Conservation (phyloP, 257 asterid genomes). For the Solanum gracilifrons region DNA sequence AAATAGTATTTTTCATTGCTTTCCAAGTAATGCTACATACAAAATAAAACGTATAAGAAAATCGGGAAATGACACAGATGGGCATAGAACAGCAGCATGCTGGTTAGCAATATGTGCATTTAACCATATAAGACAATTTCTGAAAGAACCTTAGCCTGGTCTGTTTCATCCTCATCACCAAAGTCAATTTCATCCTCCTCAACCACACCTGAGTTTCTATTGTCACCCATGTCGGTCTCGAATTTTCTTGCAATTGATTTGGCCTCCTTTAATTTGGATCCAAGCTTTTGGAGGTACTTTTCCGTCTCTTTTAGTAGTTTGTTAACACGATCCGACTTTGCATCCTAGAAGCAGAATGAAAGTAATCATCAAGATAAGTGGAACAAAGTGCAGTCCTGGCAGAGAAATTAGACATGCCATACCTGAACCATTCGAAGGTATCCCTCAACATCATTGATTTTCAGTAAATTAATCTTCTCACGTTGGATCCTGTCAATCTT, state of each 20-base stretch:
- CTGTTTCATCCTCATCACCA: constrained; percentile 82
- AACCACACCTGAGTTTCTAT: constrained; percentile 23
- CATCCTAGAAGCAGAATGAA: constrained; percentile 54
- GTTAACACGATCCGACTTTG: constrained; percentile 92
- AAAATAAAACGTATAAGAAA: constrained; percentile 6
- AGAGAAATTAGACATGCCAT: background rate
- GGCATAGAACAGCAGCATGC: constrained; percentile 1
- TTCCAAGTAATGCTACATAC: constrained; percentile 93
- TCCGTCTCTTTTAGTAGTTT: constrained; percentile 94
- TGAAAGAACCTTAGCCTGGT: constrained; percentile 83
- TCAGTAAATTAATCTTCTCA: constrained; percentile 88
- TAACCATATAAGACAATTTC: background rate
- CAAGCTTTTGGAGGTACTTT: constrained; percentile 88
- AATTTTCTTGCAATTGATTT: constrained; percentile 64
- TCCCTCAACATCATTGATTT: constrained; percentile 98
- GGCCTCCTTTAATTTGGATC: constrained; percentile 83
- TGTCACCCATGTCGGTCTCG: constrained; percentile 63
- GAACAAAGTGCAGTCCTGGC: background rate
- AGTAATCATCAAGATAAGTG: background rate
- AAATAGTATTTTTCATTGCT: constrained; percentile 97
- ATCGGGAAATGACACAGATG: constrained; percentile 1
- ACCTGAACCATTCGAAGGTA: constrained; percentile 99
- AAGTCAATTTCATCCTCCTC: constrained; percentile 55
- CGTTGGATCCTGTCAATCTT: constrained; percentile 98
- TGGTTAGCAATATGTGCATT: background rate